A percentile compares a stretch with the other conserved stretches of the same genome.
Conservation (phyloP, 164 flowering plant genomes). For the Brasenia schreberi region DNA sequence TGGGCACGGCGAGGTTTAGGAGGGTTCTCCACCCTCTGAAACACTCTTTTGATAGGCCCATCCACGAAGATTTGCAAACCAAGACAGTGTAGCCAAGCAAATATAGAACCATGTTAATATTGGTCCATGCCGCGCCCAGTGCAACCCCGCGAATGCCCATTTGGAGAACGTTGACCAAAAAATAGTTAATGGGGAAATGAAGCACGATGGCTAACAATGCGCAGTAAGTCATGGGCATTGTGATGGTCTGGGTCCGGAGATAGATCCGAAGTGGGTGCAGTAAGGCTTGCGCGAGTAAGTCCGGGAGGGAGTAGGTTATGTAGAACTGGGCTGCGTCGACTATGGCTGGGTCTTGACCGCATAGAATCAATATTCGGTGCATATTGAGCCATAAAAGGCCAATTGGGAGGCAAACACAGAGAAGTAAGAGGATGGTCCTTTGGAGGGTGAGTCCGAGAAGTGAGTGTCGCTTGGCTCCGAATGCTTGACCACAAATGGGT, state of each 20-base stretch:
- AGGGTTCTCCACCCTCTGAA: slow-evolving; percentile 38
- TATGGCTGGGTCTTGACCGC: slow-evolving; percentile 44
- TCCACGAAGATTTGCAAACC: slow-evolving; percentile 49
- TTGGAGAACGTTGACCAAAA: slow-evolving; percentile 36
- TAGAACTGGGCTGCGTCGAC: slow-evolving; percentile 42
- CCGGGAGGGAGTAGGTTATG: slow-evolving; percentile 53
- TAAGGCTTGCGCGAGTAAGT: slow-evolving; percentile 40
- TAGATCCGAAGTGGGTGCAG: slow-evolving; percentile 70
- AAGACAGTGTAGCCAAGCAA: slow-evolving; percentile 26
- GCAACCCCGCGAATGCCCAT: slow-evolving; percentile 65
- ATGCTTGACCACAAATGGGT: slow-evolving; percentile 81
- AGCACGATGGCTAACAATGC: slow-evolving; percentile 40
- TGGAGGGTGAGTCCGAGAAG: slow-evolving; percentile 57
- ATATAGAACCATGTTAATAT: slow-evolving; percentile 37
- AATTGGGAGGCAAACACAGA: slow-evolving; percentile 37
- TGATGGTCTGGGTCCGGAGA: slow-evolving; percentile 59
- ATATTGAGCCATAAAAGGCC: slow-evolving; percentile 51
- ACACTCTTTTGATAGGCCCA: slow-evolving; percentile 27
- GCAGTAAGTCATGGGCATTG: slow-evolving; percentile 52
- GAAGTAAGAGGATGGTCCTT: slow-evolving; percentile 39
- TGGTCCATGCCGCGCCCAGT: slow-evolving; percentile 41
- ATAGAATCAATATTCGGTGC: slow-evolving; percentile 32
- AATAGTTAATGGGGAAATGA: slow-evolving; percentile 59
- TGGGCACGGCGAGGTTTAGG: slow-evolving; percentile 47
- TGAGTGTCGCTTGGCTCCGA: slow-evolving; percentile 46